A percentile compares a stretch with the other conserved stretches of the same genome.
Conservation (phyloP, 169 alveolate genomes). For the Plasmodium sp. region DNA sequence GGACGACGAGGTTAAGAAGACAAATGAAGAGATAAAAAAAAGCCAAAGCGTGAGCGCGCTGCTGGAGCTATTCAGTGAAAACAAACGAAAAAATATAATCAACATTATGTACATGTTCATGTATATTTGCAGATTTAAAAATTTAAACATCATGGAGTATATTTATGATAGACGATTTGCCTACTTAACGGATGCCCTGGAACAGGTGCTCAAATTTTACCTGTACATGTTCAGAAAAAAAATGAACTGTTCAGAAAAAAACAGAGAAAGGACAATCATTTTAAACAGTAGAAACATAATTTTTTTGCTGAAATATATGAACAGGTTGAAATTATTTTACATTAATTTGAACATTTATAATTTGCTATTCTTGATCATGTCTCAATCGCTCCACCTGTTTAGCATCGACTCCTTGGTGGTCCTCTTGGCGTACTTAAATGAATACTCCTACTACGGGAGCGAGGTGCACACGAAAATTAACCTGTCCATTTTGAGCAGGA, state of each 20-base stretch:
- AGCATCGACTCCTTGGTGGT: background rate
- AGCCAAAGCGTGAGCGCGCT: constrained; percentile 17
- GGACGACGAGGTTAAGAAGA: constrained; percentile 25
- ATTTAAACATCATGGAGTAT: constrained; percentile 24
- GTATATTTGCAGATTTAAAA: constrained; percentile 31
- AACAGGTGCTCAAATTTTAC: constrained; percentile 38
- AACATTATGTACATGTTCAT: constrained; percentile 61
- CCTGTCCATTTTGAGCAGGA: background rate
- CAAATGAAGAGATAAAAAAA: constrained; percentile 31
- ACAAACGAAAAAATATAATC: constrained; percentile 22
- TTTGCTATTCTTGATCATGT: constrained; percentile 27
- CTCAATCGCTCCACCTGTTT: constrained; percentile 22
- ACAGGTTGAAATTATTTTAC: constrained; percentile 41
- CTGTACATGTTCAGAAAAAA: constrained; percentile 14
- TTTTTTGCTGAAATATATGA: constrained; percentile 59
- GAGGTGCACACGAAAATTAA: constrained; percentile 37
- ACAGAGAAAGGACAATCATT: background rate
- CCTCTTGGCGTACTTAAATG: constrained; percentile 44
- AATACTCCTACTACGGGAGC: constrained; percentile 20
- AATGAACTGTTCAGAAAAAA: background rate
- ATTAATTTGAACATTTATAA: constrained; percentile 50
- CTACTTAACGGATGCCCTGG: constrained; percentile 23
- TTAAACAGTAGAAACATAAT: constrained; percentile 21
- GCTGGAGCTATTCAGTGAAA: constrained; percentile 18
- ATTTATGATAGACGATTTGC: constrained; percentile 42